Evolutionary conservation across 768 basidiomycete genomes (phyloP), one percentile per base, ranked within the genome.

Genomic region (Panellus pusillus): DNA sequence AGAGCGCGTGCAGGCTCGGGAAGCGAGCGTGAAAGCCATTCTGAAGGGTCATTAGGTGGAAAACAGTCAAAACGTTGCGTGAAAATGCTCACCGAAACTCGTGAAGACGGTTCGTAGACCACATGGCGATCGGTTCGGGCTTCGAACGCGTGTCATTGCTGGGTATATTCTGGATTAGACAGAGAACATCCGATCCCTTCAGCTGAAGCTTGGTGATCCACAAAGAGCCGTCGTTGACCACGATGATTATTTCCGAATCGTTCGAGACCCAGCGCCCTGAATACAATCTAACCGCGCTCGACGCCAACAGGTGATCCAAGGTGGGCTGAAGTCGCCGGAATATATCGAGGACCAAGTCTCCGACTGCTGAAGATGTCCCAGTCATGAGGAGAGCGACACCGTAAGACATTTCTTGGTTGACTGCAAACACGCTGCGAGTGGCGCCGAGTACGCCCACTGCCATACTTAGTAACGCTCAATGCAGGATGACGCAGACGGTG

Each of bases 391-490:
- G 17, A 6, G 61, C 54, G 18, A 59, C 50, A 12, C 60, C 60
- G 14, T 51, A 61, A 5, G 57, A 49, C 57, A 54, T 58, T 35
- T 52, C 57, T 27, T 43, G 45, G 47, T 65, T 61, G 48, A 68
- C 48, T 40, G 59, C 58, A 40, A 66, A 60, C 8, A 57, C 60
- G 12, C 63, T 58, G 19, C 65, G 65, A 11, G 50, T 61, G 0
- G 51, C 55, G 12, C 53, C 57, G 24, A 68, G 57, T 6, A 53
- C 60, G 14, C 66, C 66, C 20, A 56, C 66, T 68, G 50, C 9
- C 7, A 1, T 3, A n/a, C 32, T 18, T 6, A 41, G 29, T 15
- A 15, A 3, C 4, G n/a, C 12, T 32, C 9, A 12, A 5, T 13
- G 24, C 24, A 24, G 24, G 24, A 24, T 24, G 24, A 24, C 13